Evolutionary conservation across 352 stramenopile genomes (phyloP), one percentile per base, ranked within the genome.

Genomic region (Thraustochytrium sp.): DNA sequence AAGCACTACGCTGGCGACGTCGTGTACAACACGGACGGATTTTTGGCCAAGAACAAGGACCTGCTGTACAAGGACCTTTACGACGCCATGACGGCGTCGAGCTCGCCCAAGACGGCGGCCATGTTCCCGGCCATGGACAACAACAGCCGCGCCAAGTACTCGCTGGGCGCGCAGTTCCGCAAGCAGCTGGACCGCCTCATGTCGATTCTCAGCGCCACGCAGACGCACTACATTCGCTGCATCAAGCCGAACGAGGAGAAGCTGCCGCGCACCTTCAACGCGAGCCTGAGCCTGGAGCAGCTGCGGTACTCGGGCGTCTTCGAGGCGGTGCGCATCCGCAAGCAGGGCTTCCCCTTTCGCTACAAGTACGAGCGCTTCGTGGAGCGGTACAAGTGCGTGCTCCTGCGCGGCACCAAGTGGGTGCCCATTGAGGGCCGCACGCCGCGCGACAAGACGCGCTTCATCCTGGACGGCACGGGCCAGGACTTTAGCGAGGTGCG

Each of bases 191-290:
- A 92, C 68, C 87, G 90, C 8, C 88, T 99, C 63, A 92, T 99
- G 29, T 42, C 92, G 40, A 97, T 96, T 21, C 92, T 99, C 44
- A 92, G 96, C 82, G 89, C 90, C 9, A 98, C 96, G 0, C 91
- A 93, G 77, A 96, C 94, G 38, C 95, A 98, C 85, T 99, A 98
- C 87, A 94, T 99, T 26, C 92, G 96, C 21, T 99, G 96, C 87
- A 91, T 99, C 54, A 99, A 99, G 88, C 96, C 97, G 0, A 99
- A 99, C 87, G 96, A 99, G 87, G 89, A 93, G 16, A 93, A 97
- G n/a, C 93, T 95, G 62, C 89, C 91, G 68, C 88, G 92, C 72
- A 78, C 92, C 76, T 91, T 98, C 84, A 91, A 93, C 38, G 74
- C 94, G 13, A 95, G 97, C 84, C 90, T 95, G 40, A 90, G 98